Evolutionary conservation across 208 protist genomes (phyloP).

Genomic region (Leishmania martiniquensis): DNA sequence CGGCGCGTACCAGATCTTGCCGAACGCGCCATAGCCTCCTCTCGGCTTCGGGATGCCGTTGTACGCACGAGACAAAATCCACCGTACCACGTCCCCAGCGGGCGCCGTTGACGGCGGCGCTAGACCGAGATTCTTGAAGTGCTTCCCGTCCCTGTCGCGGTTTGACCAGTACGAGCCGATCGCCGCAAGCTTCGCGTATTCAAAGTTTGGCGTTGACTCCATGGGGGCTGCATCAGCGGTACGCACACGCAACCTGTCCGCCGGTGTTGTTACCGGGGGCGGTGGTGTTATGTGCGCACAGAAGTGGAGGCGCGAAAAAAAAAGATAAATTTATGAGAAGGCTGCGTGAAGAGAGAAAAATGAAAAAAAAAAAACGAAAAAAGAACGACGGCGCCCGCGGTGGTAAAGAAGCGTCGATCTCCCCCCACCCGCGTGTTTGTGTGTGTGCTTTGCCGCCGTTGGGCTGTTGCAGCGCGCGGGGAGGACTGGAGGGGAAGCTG

Average conservation of each 20-base stretch:
- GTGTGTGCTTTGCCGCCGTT: background rate
- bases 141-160: constrained; percentile 38
- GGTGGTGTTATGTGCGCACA: background rate
- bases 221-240: constrained; percentile 3
- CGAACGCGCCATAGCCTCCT: constrained; percentile 50
- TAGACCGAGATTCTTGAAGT: constrained; percentile 62
- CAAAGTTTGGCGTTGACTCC: constrained; percentile 17
- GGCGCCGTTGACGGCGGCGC: background rate
- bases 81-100: constrained; percentile 11
- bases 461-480: background rate
- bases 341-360: too few species aligned
- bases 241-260: background rate
- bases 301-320: background rate
- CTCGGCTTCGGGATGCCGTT: constrained; percentile 28
- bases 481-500: background rate
- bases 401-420: background rate
- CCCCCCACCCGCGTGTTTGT: too few species aligned
- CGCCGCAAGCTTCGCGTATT: constrained; percentile 22
- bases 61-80: constrained; percentile 14
- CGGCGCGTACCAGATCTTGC: constrained; percentile 38
- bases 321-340: background rate
- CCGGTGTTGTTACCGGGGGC: background rate
- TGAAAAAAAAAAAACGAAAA: background rate
- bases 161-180: constrained; percentile 54
- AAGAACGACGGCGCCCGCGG: background rate